Base-by-base conservation (phyloP, 2,329 filamentous ascomycete genomes). In the Verticillium longisporum region DNA sequence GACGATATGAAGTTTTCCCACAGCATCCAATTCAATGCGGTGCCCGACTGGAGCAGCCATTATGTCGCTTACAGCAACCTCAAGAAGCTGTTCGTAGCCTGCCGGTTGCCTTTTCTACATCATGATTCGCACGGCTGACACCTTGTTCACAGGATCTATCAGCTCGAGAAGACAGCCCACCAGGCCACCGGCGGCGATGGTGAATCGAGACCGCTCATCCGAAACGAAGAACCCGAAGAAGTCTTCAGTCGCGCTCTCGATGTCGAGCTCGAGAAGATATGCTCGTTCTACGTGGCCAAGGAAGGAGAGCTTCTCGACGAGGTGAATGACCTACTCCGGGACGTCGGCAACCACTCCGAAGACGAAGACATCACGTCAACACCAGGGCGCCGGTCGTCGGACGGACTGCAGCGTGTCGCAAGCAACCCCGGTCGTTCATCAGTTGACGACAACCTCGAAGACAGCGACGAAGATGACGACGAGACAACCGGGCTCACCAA, bases 1-100 rank as follows among this genome's bases (percentile, higher is more conserved):
- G 88, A 90, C 86, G 91, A 92, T 72, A 99, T 99, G 95, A 98
- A 98, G 88, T 99, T 99, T 83, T 98, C 94, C 18, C 95, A 99
- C 75, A 98, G 94, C 77, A 89, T 99, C 69, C 95, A 99, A 81
- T 99, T 99, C 80, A 99, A 99, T 80, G 93, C 95, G 65, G 95
- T 99, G 69, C 95, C 95, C n/a, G 95, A 99, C 77, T 99, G 95
- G 95, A 97, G 92, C 80, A 93, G 88, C 70, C 88, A 98, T 76
- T 99, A 99, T 77, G 96, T 99, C 72, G 91, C 93, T 63, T 99
- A 99, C 77, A 97, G 93, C 79, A 98, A 97, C 72, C 84, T 99
- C 69, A 99, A 99, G 83, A 99, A 99, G 81, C 84, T 97, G 92
- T 96, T 75, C 71, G 90, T 82, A 26, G 21, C n/a, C n/a, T 38